Conservation (phyloP, 768 basidiomycete species). For the Coprinopsis marcescibilis region DNA sequence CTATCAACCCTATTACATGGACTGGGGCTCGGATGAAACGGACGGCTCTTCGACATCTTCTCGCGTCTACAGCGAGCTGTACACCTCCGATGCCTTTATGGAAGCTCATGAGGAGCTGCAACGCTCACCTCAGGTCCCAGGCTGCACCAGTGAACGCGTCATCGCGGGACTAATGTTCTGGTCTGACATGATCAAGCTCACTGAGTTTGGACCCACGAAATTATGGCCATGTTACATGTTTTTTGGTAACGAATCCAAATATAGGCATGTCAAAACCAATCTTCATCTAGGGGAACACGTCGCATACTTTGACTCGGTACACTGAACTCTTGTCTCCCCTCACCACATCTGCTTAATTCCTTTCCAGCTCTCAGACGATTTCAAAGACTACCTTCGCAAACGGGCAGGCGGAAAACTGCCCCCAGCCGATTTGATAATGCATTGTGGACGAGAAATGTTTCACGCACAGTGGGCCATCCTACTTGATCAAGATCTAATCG, state of each 20-base stretch:
- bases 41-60: conserved; percentile 2
- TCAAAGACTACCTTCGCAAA: neutral
- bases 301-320: conserved; percentile 13
- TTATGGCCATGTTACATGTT: conserved; percentile 17
- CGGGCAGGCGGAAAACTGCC: neutral
- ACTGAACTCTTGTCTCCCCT: neutral
- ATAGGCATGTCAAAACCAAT: conserved; percentile 11
- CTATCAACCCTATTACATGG: conserved; percentile 12
- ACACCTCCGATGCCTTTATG: conserved; percentile 15
- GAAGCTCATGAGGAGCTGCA: conserved; percentile 13
- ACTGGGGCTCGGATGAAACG: too few relatives aligned
- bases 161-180: conserved; percentile 23
- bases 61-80: conserved; percentile 15
- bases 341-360: neutral
- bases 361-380: neutral
- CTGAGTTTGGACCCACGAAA: conserved; percentile 13
- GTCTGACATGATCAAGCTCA: conserved; percentile 17
- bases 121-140: neutral
- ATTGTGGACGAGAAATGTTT: neutral
- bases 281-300: conserved; percentile 13
- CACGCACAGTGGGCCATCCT: conserved; percentile 1
- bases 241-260: conserved; percentile 17
- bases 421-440: neutral
- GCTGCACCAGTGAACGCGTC: conserved; percentile 13
- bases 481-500: neutral